These are phyloP conservation scores for Syzygium aromaticum DNA, from an alignment of 345 rosid species.

Conservation along the genomic window DNA sequence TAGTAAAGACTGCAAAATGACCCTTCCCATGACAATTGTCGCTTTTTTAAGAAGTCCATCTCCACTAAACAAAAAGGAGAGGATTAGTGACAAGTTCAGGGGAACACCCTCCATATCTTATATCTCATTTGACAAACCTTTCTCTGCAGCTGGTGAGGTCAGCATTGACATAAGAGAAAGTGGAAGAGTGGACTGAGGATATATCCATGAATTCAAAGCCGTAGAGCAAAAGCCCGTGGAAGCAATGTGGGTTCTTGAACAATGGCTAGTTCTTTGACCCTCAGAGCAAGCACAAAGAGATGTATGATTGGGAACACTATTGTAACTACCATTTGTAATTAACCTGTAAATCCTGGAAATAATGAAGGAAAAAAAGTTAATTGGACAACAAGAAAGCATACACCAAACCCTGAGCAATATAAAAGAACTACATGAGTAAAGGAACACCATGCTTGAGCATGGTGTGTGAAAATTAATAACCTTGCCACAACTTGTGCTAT, in stretches of 20 bases:
- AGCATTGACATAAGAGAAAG: constrained; percentile 57
- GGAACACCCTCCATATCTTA: not conserved
- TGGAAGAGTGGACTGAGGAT: constrained; percentile 83
- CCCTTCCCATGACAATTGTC: constrained; percentile 76
- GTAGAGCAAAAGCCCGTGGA: constrained; percentile 34
- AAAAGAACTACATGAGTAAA: not conserved
- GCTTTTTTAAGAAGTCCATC: constrained; percentile 58
- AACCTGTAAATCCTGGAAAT: constrained; percentile 62
- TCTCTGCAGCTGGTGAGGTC: constrained; percentile 42
- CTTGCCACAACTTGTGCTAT: not conserved
- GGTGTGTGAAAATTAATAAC: not conserved
- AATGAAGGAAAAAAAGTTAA: not conserved
- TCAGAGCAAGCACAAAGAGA: not conserved
- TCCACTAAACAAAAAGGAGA: constrained; percentile 32
- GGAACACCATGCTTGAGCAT: not conserved
- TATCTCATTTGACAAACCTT: constrained; percentile 42
- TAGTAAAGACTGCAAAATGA: constrained; percentile 82
- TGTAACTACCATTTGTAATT: constrained; percentile 34
- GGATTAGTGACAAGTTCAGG: not conserved
- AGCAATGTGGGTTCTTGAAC: constrained; percentile 27
- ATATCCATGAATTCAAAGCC: constrained; percentile 80
- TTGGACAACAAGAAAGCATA: not conserved
- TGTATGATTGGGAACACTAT: constrained; percentile 22
- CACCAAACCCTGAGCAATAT: not conserved
- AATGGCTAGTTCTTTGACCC: constrained; percentile 5